A percentile compares a stretch with the other conserved stretches of the same genome.
Conservation (phyloP, 2,329 filamentous ascomycete species). For the Aspergillus neoniger region DNA sequence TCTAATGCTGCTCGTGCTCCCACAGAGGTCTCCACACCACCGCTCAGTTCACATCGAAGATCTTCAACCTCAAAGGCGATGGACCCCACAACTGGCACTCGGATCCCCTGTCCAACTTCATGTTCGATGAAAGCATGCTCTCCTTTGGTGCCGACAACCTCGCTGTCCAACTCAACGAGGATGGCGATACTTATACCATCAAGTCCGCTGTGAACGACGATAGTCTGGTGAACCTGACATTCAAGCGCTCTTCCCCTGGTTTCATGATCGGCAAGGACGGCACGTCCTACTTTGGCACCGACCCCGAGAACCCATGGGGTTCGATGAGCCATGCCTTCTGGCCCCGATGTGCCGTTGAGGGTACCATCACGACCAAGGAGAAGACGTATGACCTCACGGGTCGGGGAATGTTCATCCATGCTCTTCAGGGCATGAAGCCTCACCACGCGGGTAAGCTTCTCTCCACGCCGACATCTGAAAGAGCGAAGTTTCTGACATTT, state of each 20-base stretch:
- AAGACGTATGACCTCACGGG: conserved; percentile 82
- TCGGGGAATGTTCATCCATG: conserved; percentile 76
- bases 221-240: conserved; percentile 80
- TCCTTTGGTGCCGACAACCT: conserved; percentile 85
- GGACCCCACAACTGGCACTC: conserved; percentile 82
- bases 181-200: conserved; percentile 80
- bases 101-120: conserved; percentile 73
- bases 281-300: conserved; percentile 81
- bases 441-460: conserved; percentile 76
- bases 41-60: conserved; percentile 90
- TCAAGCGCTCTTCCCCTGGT: conserved; percentile 74
- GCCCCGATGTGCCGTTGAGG: conserved; percentile 81
- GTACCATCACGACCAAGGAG: conserved; percentile 78
- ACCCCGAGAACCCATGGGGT: conserved; percentile 85
- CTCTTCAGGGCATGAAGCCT: conserved; percentile 97
- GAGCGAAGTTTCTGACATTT: conserved; percentile 11
- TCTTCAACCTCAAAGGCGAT: conserved; percentile 74
- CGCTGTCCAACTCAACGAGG: conserved; percentile 81
- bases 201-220: conserved; percentile 83
- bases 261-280: conserved; percentile 85
- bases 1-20: conserved; percentile 12
- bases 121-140: conserved; percentile 80
- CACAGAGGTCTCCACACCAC: conserved; percentile 83
- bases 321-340: conserved; percentile 91
- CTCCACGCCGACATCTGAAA: neutral